A percentile compares a stretch with the other conserved stretches of the same genome.
These are phyloP conservation scores for Fusarium incarnatum DNA, from an alignment of 2,329 filamentous ascomycete species.

Conservation along the genomic window DNA sequence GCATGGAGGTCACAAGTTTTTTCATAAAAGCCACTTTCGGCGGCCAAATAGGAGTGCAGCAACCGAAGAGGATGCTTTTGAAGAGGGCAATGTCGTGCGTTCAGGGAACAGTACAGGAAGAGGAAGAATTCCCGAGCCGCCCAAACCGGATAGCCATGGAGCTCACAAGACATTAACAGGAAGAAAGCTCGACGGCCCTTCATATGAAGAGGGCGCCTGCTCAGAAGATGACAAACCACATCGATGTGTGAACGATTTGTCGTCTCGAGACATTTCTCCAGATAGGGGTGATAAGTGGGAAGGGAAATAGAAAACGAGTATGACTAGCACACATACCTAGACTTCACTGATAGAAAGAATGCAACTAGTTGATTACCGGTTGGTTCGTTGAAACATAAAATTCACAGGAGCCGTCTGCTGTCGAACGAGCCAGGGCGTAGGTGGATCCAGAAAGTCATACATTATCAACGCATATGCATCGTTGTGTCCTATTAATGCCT, in stretches of 20 bases:
- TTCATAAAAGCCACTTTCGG: conserved; percentile 40
- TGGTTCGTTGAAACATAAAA: background rate
- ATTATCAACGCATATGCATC: background rate
- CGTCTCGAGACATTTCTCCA: conserved; percentile 21
- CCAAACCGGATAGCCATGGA: conserved; percentile 29
- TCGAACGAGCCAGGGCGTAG: background rate
- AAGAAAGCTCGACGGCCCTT: conserved; percentile 22
- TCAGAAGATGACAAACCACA: conserved; percentile 52
- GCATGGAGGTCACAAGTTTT: conserved; percentile 43
- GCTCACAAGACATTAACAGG: conserved; percentile 45
- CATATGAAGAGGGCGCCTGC: conserved; percentile 41
- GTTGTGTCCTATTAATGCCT: conserved; percentile 17
- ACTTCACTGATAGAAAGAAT: background rate
- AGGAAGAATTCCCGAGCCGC: conserved; percentile 32
- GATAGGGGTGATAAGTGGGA: background rate
- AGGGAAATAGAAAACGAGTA: background rate
- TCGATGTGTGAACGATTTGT: conserved; percentile 46
- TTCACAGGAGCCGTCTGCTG: background rate
- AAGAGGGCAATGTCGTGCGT: background rate
- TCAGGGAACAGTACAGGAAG: conserved; percentile 42
- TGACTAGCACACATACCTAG: conserved; percentile 8
- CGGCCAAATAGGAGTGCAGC: conserved; percentile 17
- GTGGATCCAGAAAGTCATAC: background rate
- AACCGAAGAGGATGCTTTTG: conserved; percentile 1
- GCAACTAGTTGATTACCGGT: background rate